Base-by-base conservation (phyloP, 768 basidiomycete species). In the Dioszegia hungarica region DNA sequence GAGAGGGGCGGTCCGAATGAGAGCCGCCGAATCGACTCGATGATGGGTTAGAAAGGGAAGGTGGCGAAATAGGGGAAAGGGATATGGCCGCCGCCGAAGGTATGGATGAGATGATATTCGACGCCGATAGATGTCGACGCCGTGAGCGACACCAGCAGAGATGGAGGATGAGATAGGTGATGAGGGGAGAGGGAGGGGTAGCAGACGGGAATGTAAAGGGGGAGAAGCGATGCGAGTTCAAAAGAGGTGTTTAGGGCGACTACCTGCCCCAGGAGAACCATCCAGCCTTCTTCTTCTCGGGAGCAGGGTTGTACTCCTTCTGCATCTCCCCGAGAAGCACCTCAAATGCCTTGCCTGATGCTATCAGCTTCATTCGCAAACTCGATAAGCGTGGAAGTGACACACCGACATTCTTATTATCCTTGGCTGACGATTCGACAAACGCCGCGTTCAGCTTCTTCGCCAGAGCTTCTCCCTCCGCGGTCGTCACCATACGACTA, bases 361-460 rank as follows among this genome's bases (percentile, higher is more conserved):
- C 11, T 45, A 25, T 57, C 46, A 57, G 56, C 52, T 41, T n/a
- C n/a, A n/a, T n/a, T n/a, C n/a, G n/a, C n/a, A n/a, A n/a, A n/a
- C n/a, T n/a, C n/a, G n/a, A n/a, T n/a, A n/a, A n/a, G n/a, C n/a
- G n/a, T n/a, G n/a, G n/a, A n/a, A n/a, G n/a, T n/a, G n/a, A 86
- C 91, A 77, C 67, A 91, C 91, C 84, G 66, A 95, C 86, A 76
- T 94, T 92, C 75, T 84, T 76, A 64, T 90, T 88, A 56, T 83
- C 81, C 81, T 89, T 89, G 33, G 92, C 90, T 67, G 88, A 90
- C 14, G 89, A 89, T 78, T 94, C 92, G 39, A 93, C 81, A 80
- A 85, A 93, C 3, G 86, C 87, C 8, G 89, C 85, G 37, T 84
- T 82, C 66, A 85, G 83, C 57, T 79, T 79, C 64, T 82, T 81